Evolutionary conservation across 148 eudicot genomes (phyloP).

Genomic region (Nepenthes mirabilis): DNA sequence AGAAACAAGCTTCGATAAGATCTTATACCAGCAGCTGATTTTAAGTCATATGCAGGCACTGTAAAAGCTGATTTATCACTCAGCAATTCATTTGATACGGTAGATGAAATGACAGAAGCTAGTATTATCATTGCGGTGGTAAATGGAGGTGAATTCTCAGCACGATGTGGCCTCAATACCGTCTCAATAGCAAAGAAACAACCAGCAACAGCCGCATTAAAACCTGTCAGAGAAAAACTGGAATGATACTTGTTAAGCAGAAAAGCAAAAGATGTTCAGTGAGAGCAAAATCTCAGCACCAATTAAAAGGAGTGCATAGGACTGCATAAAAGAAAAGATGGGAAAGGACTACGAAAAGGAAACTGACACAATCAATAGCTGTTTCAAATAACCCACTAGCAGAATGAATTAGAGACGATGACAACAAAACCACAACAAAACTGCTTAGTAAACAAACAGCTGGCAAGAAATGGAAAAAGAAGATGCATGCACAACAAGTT

Average conservation of each 20-base stretch:
- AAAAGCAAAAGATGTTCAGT: not conserved
- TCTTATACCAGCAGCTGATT: constrained; percentile 91
- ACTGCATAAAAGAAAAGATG: no score
- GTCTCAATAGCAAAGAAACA: constrained; percentile 98
- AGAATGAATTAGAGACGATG: no score
- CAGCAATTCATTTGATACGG: constrained; percentile 79
- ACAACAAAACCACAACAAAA: no score
- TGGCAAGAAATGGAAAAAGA: no score
- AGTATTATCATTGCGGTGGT: constrained; percentile 95
- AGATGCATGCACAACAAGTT: no score
- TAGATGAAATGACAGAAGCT: constrained; percentile 92
- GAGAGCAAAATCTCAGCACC: not conserved
- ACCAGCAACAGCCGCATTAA: constrained; percentile 97
- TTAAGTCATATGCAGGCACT: constrained; percentile 89
- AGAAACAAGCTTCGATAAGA: constrained; percentile 6
- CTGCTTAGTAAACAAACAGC: no score
- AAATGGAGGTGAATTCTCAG: constrained; percentile 96
- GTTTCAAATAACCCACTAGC: no score
- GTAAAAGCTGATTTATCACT: constrained; percentile 88
- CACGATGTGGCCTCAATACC: constrained; percentile 82
- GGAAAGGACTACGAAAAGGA: no score
- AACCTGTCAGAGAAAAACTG: constrained; percentile 34
- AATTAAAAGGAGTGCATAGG: no score
- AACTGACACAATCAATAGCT: no score
- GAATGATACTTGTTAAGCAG: not conserved